phyloP scores from a whole-genome alignment of 129 eudicot genomes.

The Helianthus tuberosus region DNA sequence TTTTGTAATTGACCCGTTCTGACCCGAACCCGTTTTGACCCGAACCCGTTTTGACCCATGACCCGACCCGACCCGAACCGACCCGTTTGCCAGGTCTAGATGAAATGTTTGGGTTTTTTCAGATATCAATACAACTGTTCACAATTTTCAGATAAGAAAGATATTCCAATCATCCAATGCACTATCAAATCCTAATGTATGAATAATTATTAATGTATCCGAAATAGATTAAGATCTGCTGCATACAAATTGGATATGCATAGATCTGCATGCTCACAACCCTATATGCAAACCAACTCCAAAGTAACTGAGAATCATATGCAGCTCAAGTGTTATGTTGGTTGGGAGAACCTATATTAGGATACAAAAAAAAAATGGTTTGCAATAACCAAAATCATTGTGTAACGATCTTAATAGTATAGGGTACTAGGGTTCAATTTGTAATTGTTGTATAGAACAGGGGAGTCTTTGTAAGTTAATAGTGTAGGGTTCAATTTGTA shows the following conservation, averaged over 20 bases:
- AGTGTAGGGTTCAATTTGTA: too few species aligned
- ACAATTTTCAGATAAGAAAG: neutral
- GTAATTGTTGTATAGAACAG: too few species aligned
- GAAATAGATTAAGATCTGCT: neutral
- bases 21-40: too few species aligned
- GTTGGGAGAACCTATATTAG: neutral
- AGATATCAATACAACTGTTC: neutral
- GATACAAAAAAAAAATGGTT: neutral
- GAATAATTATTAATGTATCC: neutral
- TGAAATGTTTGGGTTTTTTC: neutral
- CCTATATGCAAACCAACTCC: neutral
- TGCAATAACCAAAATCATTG: slow-evolving; percentile 6
- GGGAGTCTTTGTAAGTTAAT: too few species aligned
- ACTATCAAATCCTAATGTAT: neutral
- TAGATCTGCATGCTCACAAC: slow-evolving; percentile 2
- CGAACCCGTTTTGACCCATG: too few species aligned
- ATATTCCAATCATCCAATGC: neutral
- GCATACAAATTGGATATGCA: slow-evolving; percentile 6
- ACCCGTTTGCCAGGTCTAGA: too few species aligned
- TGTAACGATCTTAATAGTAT: too few species aligned
- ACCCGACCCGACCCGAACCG: too few species aligned
- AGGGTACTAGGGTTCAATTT: too few species aligned
- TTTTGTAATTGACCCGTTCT: too few species aligned
- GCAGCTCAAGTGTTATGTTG: neutral
- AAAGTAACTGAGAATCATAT: slow-evolving; percentile 2